phyloP scores from a whole-genome alignment of 2,329 filamentous ascomycete genomes.

The Talaromyces atroroseus region DNA sequence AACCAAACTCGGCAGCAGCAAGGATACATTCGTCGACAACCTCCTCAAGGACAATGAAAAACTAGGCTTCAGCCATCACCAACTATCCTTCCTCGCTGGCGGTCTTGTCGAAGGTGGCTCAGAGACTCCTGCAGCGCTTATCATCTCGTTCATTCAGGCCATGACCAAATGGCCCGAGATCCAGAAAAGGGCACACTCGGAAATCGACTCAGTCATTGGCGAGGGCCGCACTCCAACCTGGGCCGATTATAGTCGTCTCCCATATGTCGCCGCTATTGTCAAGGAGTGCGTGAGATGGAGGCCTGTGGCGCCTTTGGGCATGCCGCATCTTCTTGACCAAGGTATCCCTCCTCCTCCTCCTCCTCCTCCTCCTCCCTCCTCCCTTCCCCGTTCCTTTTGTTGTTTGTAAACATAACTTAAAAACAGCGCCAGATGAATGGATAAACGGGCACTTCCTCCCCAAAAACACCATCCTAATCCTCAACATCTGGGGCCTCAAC shows the following conservation, averaged over 20 bases:
- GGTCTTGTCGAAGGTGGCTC: slow-evolving; percentile 38
- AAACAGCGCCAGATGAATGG: slow-evolving; percentile 30
- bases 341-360: slow-evolving; percentile 12
- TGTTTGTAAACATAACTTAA: too few species aligned
- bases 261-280: slow-evolving; percentile 53
- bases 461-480: slow-evolving; percentile 39
- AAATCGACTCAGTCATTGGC: slow-evolving; percentile 49
- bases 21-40: slow-evolving; percentile 37
- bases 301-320: slow-evolving; percentile 49
- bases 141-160: slow-evolving; percentile 40
- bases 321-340: slow-evolving; percentile 42
- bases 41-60: slow-evolving; percentile 40
- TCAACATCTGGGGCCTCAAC: slow-evolving; percentile 43
- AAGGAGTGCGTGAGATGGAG: slow-evolving; percentile 55
- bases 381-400: too few species aligned
- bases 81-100: slow-evolving; percentile 39
- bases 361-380: too few species aligned
- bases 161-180: slow-evolving; percentile 38
- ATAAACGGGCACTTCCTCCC: slow-evolving; percentile 45
- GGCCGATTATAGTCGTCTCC: slow-evolving; percentile 45
- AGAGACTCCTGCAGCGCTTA: slow-evolving; percentile 30
- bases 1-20: slow-evolving; percentile 18
- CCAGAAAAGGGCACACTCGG: slow-evolving; percentile 39
- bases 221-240: slow-evolving; percentile 42
- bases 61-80: slow-evolving; percentile 29